Percentiles rank a stretch among this genome's conserved stretches.
Conservation (phyloP, 1,139 yeast species). For the Hanseniaspora gamundiae region DNA sequence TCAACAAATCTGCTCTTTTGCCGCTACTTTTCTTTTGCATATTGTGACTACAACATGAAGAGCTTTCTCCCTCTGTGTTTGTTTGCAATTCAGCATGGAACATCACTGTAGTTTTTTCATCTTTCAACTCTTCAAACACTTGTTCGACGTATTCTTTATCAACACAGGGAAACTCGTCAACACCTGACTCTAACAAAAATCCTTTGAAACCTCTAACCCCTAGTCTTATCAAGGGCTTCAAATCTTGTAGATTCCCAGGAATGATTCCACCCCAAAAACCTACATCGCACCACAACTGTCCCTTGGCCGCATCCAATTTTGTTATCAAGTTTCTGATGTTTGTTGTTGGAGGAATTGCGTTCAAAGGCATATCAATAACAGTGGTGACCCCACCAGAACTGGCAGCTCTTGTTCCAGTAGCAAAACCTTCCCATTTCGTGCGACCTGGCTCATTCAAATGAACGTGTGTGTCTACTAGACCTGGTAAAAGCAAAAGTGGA, state of each 20-base stretch:
- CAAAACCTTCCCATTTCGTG: constrained; percentile 95
- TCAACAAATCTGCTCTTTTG: no score
- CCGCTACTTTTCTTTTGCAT: no score
- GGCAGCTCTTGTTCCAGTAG: constrained; percentile 83
- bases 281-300: constrained; percentile 83
- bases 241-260: constrained; percentile 59
- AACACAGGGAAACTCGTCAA: constrained; percentile 85
- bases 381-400: constrained; percentile 95
- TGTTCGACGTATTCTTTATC: constrained; percentile 44
- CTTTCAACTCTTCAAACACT: constrained; percentile 54
- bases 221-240: constrained; percentile 61
- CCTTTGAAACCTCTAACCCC: constrained; percentile 93
- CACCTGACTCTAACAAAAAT: constrained; percentile 83
- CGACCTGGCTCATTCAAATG: constrained; percentile 91
- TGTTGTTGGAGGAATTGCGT: constrained; percentile 92
- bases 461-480: constrained; percentile 86
- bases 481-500: constrained; percentile 68
- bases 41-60: no score
- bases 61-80: not conserved
- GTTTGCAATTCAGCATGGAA: constrained; percentile 88
- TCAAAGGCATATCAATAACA: constrained; percentile 90
- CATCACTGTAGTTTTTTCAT: constrained; percentile 61
- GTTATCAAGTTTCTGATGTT: constrained; percentile 61
- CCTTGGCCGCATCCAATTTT: constrained; percentile 66
- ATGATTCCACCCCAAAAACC: constrained; percentile 95